Evolutionary conservation across 116 monocot genomes (phyloP), one percentile per base, ranked within the genome.

Genomic region (Iris pallida): DNA sequence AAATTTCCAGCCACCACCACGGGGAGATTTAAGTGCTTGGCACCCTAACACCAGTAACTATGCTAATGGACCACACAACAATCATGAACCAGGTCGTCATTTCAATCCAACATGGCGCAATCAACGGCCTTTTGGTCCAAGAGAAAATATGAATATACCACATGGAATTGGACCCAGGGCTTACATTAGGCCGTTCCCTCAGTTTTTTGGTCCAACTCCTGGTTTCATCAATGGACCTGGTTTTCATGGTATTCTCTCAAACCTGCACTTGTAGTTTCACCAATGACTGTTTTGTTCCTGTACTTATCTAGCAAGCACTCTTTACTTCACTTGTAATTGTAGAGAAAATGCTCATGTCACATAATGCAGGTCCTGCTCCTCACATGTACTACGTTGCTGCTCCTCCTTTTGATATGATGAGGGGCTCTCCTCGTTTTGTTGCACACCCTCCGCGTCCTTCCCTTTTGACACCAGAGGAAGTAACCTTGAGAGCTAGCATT

Each of bases 1-100:
- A 68, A 73, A 75, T 55, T 68, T 79, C 66, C 84, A 73, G 5
- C 71, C 73, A 19, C 62, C 74, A 13, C 75, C 85, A 14, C 76
- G 81, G 58, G 85, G 85, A 45, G 92, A 89, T 60, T 80, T 78
- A 66, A 68, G 64, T 77, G 47, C 52, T 71, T 87, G 92, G 88
- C 71, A 68, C 40, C 78, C 82, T 15, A 71, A 76, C 72, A 57
- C 55, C 47, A 68, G 75, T 45, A 69, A 71, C 66, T 61, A 73
- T 78, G 64, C 69, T 42, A 62, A 74, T 49, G 79, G 87, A 61
- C 77, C 79, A 15, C 76, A 71, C 69, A 75, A 68, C 60, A 70
- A 68, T 46, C 80, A 76, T 69, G 80, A 85, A 65, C 55, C 80
- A 72, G 60, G 59, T 42, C 70, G 65, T 9, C 66, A 74, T 63